Base-by-base conservation (phyloP, 176 grass and related monocot genomes). In the Zoysia pacifica region DNA sequence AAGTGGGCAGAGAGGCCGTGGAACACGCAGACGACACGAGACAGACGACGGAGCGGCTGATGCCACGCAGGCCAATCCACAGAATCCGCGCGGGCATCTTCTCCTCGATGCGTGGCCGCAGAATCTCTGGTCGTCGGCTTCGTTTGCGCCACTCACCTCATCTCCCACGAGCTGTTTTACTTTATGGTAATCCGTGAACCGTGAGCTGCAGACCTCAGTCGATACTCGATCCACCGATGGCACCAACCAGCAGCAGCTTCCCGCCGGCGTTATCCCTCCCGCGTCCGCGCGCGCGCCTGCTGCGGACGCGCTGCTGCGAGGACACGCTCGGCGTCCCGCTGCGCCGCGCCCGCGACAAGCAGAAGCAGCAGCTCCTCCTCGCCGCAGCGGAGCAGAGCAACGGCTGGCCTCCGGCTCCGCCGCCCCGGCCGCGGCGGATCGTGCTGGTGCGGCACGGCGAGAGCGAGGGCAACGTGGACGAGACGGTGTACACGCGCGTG, bases 381-480 rank as follows among this genome's bases (percentile, higher is more conserved):
- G 65, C 79, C 1, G 50, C 42, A 19, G 42, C 61, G 69, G 15
- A 36, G 13, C 5, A 2, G 48, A 14, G 1, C 42, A 28, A 39
- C 82, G 46, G 41, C 44, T 18, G 13, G 55, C 64, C 35, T 5
- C 0, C 10, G 12, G 3, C 3, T n/a, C 62, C 75, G 0, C 76
- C 78, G 4, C 80, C 81, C 0, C 61, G 85, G 5, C 90, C 93
- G 5, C 89, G 91, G 15, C 86, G 94, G 40, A 97, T 97, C 74
- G 86, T 93, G 54, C 81, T 97, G 62, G 89, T 91, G 8, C 89
- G 94, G 0, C 94, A 97, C 82, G 94, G 94, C 19, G 75, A 93
- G 86, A 93, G 94, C 84, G 91, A 93, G 82, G 94, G 91, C 1
- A 94, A 97, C 77, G 91, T 97, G 14, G 94, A 97, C 46, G 94